Conservation (phyloP, 306 rosid genomes). For the Prinsepia uniflora region DNA sequence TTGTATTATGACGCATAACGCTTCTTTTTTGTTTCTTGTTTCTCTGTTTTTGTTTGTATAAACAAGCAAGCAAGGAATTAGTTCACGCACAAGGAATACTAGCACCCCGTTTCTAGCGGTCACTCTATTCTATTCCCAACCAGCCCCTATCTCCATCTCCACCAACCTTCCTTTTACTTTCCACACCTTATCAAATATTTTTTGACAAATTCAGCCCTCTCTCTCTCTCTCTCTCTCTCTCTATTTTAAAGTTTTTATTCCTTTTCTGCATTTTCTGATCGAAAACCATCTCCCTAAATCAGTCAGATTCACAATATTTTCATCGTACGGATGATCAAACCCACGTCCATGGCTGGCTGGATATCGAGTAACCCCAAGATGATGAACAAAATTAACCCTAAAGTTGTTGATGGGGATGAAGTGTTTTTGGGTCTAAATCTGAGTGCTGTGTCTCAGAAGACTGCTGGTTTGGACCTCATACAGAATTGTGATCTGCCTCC, state of each 20-base stretch:
- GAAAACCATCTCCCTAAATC: too few species aligned
- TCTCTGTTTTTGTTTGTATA: too few species aligned
- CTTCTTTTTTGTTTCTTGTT: too few species aligned
- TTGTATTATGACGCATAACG: too few species aligned
- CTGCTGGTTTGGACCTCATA: constrained; percentile 51
- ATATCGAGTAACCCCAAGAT: constrained; percentile 17
- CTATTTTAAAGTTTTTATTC: too few species aligned
- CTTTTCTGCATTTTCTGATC: too few species aligned
- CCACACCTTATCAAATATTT: constrained; percentile 21
- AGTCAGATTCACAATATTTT: too few species aligned
- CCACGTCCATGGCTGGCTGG: constrained; percentile 26
- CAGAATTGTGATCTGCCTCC: constrained; percentile 97
- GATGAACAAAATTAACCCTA: neutral
- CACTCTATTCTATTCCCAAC: constrained; percentile 5
- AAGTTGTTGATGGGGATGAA: constrained; percentile 28
- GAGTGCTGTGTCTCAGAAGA: constrained; percentile 34
- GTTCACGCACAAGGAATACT: neutral
- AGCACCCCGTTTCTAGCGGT: neutral
- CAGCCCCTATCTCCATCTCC: neutral
- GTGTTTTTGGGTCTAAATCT: constrained; percentile 36
- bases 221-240: neutral
- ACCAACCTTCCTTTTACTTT: constrained; percentile 25
- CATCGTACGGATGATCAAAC: constrained; percentile 15
- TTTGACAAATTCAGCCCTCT: constrained; percentile 17
- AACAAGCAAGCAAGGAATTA: too few species aligned